Conservation (phyloP, 257 asterid genomes). For the Forsythia viridissima region DNA sequence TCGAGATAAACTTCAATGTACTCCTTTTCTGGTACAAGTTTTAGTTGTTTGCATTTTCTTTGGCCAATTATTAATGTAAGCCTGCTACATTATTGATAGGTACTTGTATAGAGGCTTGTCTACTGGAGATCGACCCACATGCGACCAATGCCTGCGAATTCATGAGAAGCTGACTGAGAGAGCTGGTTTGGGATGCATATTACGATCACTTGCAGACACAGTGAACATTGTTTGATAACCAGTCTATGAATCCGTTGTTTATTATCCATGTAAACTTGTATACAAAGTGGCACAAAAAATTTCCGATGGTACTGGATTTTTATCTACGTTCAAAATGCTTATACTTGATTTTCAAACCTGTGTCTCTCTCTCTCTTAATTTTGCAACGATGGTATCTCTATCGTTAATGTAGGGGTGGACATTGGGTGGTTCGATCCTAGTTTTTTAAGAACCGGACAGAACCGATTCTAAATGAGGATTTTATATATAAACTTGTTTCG, state of each 20-base stretch:
- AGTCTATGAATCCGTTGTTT: not conserved
- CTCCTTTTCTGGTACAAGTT: not conserved
- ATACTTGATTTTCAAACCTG: not conserved
- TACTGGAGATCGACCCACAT: slow-evolving; percentile 97
- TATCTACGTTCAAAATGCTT: not conserved
- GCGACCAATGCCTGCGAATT: slow-evolving; percentile 89
- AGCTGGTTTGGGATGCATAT: slow-evolving; percentile 96
- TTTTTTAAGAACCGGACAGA: not conserved
- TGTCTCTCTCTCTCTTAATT: not conserved
- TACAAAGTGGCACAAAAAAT: not conserved
- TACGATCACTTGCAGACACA: slow-evolving; percentile 85
- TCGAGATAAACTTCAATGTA: not conserved
- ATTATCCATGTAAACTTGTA: not conserved
- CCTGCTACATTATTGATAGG: slow-evolving; percentile 47
- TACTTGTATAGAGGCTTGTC: slow-evolving; percentile 91
- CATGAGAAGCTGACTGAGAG: slow-evolving; percentile 91
- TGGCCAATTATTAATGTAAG: not conserved
- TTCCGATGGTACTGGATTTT: not conserved
- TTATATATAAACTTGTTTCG: not conserved
- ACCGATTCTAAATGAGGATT: not conserved
- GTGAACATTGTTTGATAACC: slow-evolving; percentile 62
- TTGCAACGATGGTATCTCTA: not conserved
- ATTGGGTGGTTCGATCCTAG: not conserved
- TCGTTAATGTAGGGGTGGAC: not conserved
- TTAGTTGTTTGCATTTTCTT: not conserved